Base-by-base conservation (phyloP, 306 rosid genomes). In the Ormosia semicastrata region DNA sequence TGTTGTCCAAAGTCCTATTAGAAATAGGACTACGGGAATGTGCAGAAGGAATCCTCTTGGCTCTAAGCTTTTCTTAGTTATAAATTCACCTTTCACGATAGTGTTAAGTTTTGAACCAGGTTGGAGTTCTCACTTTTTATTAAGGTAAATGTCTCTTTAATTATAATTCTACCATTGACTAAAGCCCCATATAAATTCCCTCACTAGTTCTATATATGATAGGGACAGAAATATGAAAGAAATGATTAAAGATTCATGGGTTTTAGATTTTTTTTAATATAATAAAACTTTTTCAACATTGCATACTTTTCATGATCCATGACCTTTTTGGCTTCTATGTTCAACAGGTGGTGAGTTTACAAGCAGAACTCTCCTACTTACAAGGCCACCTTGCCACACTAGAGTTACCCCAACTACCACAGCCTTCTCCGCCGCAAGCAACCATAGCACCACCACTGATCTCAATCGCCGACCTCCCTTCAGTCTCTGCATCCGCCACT, bases 301-400 rank as follows among this genome's bases (percentile, higher is more conserved):
- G 8, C 13, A 11, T 29, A 33, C 3, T 11, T 5, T 53, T 46
- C 2, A 2, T 53, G 11, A 4, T 63, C 24, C 24, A 24, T 46
- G 30, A 34, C 14, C 3, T 44, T 64, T 15, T 7, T 69, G 8
- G 1, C 2, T 34, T 76, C 4, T 56, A 49, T 87, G 10, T 53
- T 57, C 29, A 2, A 68, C 73, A 93, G 98, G 94, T 95, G 75
- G 91, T 90, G 79, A 93, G 64, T 85, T 87, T 95, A 64, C 99
- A 95, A 89, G 92, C 97, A 24, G 98, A 95, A 73, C 92, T 95
- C 30, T 89, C 99, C 1, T 93, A 89, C 83, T 78, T 95, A 66
- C 98, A 95, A 89, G 89, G 89, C 12, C 98, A 95, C 75, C 87
- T 93, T 66, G 90, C 97, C 14, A 81, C 98, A 39, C 72, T 90